Evolutionary conservation across 768 basidiomycete genomes (phyloP).

Genomic region (Boletus sensibilis): DNA sequence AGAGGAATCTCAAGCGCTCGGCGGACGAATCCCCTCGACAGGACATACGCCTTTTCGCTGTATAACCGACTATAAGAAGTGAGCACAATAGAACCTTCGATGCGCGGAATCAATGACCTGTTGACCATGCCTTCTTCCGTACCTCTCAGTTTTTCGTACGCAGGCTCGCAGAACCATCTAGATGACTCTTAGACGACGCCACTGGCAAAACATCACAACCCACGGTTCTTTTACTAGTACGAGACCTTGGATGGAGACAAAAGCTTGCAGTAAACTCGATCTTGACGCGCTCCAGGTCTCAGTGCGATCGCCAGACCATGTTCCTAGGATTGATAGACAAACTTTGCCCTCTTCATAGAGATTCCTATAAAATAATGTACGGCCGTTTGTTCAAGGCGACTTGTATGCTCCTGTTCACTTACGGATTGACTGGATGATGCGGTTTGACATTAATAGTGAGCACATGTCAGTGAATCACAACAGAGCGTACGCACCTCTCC

Average conservation of each 20-base stretch:
- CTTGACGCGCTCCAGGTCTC: conserved; percentile 85
- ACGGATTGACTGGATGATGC: conserved; percentile 63
- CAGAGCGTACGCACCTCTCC: conserved; percentile 44
- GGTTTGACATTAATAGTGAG: neutral
- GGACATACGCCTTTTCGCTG: conserved; percentile 89
- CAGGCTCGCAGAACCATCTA: conserved; percentile 91
- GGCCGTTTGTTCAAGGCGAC: neutral
- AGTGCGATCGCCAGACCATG: conserved; percentile 86
- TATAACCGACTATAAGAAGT: conserved; percentile 70
- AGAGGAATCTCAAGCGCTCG: conserved; percentile 82
- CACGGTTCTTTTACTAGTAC: conserved; percentile 92
- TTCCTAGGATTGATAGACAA: conserved; percentile 86
- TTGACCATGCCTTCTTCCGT: conserved; percentile 89
- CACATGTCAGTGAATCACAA: neutral
- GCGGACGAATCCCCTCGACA: conserved; percentile 88
- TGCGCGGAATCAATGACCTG: conserved; percentile 47
- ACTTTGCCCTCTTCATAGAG: conserved; percentile 96
- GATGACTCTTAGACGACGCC: conserved; percentile 4
- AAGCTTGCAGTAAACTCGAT: conserved; percentile 86
- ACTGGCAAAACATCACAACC: conserved; percentile 32
- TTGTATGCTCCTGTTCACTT: conserved; percentile 30
- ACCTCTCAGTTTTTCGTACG: conserved; percentile 87
- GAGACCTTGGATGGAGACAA: conserved; percentile 92
- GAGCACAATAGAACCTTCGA: neutral
- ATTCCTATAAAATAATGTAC: conserved; percentile 49